phyloP scores from a whole-genome alignment of 257 asterid species.

The Solanum peruvianum region DNA sequence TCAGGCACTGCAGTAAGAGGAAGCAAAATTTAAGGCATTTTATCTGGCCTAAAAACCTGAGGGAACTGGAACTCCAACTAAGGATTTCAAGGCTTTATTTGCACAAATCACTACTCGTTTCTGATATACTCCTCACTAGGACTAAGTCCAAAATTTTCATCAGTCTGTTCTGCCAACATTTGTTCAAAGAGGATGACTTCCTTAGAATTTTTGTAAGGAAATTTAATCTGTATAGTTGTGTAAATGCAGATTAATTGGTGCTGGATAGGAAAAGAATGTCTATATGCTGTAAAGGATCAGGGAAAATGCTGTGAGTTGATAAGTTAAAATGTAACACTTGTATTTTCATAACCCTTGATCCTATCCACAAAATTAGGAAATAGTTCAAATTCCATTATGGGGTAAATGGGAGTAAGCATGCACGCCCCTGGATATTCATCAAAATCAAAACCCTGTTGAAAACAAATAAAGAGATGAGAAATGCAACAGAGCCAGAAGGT shows the following conservation, averaged over 20 bases:
- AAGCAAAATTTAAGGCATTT: constrained; percentile 68
- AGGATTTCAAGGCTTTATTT: constrained; percentile 80
- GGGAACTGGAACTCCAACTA: constrained; percentile 70
- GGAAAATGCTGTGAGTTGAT: not conserved
- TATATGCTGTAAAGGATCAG: accelerated
- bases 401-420: not conserved
- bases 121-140: constrained; percentile 17
- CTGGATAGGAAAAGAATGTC: not conserved
- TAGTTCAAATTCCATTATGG: not conserved
- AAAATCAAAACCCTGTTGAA: not conserved
- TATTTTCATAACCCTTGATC: not conserved
- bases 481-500: not conserved
- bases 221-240: no score
- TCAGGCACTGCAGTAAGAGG: constrained; percentile 84
- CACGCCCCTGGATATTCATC: not conserved
- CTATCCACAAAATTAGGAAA: not conserved
- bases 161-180: not conserved
- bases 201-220: no score
- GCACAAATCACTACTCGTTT: constrained; percentile 53
- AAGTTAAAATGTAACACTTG: not conserved
- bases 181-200: not conserved
- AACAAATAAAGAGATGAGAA: not conserved
- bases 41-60: constrained; percentile 88
- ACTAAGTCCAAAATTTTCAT: not conserved
- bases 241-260: not conserved